These are phyloP conservation scores for Knufia petricola DNA, from an alignment of 2,329 filamentous ascomycete species.

Conservation along the genomic window DNA sequence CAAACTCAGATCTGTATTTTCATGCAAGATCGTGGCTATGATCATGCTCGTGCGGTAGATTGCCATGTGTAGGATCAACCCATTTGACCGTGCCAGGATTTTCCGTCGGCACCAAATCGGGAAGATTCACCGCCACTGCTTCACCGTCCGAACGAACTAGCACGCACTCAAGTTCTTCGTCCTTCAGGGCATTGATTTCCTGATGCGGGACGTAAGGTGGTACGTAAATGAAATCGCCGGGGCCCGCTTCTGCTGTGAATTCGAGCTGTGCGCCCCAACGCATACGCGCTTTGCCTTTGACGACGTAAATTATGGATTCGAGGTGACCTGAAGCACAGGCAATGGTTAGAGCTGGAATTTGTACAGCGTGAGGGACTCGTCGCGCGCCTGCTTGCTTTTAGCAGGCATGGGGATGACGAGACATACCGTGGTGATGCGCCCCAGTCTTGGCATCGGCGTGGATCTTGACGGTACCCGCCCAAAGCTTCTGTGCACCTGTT, in stretches of 20 bases:
- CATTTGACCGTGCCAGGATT: constrained; percentile 36
- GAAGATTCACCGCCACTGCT: constrained; percentile 36
- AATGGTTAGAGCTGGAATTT: not conserved
- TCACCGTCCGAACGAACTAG: constrained; percentile 36
- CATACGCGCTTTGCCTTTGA: constrained; percentile 38
- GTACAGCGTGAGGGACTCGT: too few species aligned
- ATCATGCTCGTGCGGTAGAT: constrained; percentile 8
- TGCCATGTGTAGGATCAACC: constrained; percentile 36
- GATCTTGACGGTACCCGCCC: constrained; percentile 39
- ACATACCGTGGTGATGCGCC: constrained; percentile 5
- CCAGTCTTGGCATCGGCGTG: constrained; percentile 29
- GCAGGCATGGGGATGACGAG: too few species aligned
- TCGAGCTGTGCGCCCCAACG: constrained; percentile 38
- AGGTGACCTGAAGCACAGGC: constrained; percentile 37
- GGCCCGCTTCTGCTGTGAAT: constrained; percentile 38
- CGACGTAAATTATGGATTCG: constrained; percentile 38
- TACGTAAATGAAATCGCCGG: constrained; percentile 40
- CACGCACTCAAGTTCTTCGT: constrained; percentile 36
- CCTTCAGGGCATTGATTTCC: constrained; percentile 36
- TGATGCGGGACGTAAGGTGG: constrained; percentile 39
- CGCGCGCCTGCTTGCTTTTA: too few species aligned
- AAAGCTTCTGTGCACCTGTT: constrained; percentile 36
- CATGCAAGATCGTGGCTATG: not conserved
- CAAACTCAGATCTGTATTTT: not conserved
- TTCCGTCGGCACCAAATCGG: constrained; percentile 35